phyloP scores from a whole-genome alignment of 768 basidiomycete species.

The Tephrocybe sp. region DNA sequence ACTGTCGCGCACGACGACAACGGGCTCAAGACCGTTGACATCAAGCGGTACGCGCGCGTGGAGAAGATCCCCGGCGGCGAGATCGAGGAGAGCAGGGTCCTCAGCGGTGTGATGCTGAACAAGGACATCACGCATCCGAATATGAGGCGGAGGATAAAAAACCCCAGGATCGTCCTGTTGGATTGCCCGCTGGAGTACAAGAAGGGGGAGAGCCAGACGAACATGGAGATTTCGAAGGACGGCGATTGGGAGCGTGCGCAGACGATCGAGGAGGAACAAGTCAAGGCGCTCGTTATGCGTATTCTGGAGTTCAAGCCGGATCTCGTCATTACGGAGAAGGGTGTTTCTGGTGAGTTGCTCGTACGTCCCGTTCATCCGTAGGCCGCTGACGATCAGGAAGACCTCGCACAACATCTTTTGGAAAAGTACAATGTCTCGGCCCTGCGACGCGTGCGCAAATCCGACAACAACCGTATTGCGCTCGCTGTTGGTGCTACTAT shows the following conservation, averaged over 20 bases:
- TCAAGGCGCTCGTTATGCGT: constrained; percentile 80
- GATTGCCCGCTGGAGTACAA: constrained; percentile 99
- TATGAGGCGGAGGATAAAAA: constrained; percentile 89
- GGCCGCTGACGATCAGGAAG: too few species aligned
- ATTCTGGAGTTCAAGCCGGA: constrained; percentile 95
- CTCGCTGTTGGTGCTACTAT: constrained; percentile 95
- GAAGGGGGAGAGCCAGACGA: constrained; percentile 97
- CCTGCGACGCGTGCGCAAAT: constrained; percentile 95
- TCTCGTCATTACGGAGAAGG: constrained; percentile 96
- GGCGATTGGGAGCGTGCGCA: constrained; percentile 90
- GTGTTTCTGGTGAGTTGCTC: constrained; percentile 76
- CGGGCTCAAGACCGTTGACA: constrained; percentile 87
- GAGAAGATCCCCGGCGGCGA: constrained; percentile 98
- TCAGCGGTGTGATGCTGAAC: constrained; percentile 95
- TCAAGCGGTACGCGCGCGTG: constrained; percentile 96
- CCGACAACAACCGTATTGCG: constrained; percentile 98
- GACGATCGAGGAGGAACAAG: constrained; percentile 96
- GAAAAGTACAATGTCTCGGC: constrained; percentile 88
- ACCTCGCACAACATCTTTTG: constrained; percentile 91
- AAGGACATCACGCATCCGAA: constrained; percentile 98
- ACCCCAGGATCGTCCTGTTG: constrained; percentile 85
- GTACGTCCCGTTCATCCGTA: too few species aligned
- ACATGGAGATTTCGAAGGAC: constrained; percentile 97
- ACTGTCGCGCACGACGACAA: constrained; percentile 80
- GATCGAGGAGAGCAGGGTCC: constrained; percentile 87